Conservation (phyloP, 345 rosid genomes). For the Firmiana major region DNA sequence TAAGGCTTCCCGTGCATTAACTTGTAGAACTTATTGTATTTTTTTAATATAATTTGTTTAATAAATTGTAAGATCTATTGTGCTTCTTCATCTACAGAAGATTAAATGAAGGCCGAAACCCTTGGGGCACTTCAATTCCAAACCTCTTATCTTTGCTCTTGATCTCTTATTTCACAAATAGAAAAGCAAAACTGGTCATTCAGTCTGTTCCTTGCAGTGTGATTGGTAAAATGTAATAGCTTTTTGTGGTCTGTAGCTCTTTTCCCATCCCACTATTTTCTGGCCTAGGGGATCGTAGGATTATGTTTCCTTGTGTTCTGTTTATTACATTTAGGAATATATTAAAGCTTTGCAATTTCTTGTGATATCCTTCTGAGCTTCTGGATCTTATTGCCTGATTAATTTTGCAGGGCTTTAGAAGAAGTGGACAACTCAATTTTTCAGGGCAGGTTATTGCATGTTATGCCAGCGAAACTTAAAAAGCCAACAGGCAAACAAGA, state of each 20-base stretch:
- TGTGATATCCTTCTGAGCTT: not conserved
- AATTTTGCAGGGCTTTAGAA: slow-evolving; percentile 62
- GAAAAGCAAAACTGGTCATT: not conserved
- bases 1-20: not conserved
- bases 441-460: slow-evolving; percentile 90
- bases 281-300: not conserved
- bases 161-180: not conserved
- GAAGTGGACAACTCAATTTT: slow-evolving; percentile 73
- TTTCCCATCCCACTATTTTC: not conserved
- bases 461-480: slow-evolving; percentile 68
- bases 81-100: not conserved
- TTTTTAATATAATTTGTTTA: not conserved
- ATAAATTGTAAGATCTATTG: not conserved
- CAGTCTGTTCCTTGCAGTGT: not conserved
- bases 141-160: not conserved
- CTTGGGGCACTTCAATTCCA: not conserved
- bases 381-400: slow-evolving; percentile 1
- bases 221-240: not conserved
- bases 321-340: not conserved
- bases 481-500: slow-evolving; percentile 41
- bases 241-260: not conserved
- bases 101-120: not conserved
- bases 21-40: not conserved
- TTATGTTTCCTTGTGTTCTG: not conserved
- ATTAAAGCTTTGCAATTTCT: not conserved